Evolutionary conservation across 2,329 filamentous ascomycete species (phyloP).

Genomic region (Ophiostoma sp.): DNA sequence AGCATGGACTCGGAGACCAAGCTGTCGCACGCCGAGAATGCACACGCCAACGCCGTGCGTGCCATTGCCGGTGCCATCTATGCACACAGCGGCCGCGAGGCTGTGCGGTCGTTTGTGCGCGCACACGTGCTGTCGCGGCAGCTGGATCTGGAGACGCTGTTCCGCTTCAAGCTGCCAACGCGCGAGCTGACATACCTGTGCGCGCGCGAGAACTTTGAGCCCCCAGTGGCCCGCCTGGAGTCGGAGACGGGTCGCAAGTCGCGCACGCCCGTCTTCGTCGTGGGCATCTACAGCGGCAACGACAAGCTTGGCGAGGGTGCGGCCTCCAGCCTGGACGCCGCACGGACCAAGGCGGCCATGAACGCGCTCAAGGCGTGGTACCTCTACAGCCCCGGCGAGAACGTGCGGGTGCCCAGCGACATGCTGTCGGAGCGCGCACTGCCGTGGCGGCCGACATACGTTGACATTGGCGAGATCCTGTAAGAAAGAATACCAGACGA

Average conservation of each 20-base stretch:
- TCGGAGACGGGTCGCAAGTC: conserved; percentile 85
- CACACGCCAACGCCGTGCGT: conserved; percentile 66
- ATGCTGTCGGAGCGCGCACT: conserved; percentile 57
- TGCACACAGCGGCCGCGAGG: conserved; percentile 70
- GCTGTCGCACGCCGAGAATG: conserved; percentile 31
- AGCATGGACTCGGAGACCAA: conserved; percentile 29
- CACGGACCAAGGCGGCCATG: conserved; percentile 72
- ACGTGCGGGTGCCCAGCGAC: conserved; percentile 63
- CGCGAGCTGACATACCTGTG: conserved; percentile 80
- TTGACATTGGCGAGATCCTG: conserved; percentile 68
- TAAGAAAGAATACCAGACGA: conserved; percentile 29
- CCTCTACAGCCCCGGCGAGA: conserved; percentile 72
- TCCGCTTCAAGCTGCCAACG: conserved; percentile 78
- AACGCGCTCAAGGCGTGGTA: conserved; percentile 92
- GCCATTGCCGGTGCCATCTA: conserved; percentile 82
- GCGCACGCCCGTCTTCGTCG: conserved; percentile 82
- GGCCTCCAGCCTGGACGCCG: conserved; percentile 71
- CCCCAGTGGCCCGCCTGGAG: conserved; percentile 78
- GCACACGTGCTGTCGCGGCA: conserved; percentile 77
- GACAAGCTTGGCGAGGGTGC: conserved; percentile 92
- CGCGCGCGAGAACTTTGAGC: conserved; percentile 80
- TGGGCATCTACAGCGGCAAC: conserved; percentile 85
- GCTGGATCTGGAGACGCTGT: conserved; percentile 70
- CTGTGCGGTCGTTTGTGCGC: conserved; percentile 76
- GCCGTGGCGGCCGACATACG: conserved; percentile 61